These are phyloP conservation scores for Nephromyces sp. DNA, from an alignment of 169 alveolate species.

Conservation along the genomic window DNA sequence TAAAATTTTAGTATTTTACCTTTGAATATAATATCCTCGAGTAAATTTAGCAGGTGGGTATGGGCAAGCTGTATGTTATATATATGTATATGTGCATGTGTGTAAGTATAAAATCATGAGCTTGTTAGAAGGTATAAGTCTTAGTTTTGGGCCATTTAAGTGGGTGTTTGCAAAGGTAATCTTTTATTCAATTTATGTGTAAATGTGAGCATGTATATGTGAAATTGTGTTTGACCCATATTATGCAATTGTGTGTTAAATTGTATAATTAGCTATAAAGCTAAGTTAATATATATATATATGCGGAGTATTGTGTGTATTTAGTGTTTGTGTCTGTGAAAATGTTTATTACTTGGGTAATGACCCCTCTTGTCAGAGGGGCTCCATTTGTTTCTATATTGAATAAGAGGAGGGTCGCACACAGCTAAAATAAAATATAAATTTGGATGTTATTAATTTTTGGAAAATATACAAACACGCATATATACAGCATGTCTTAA, in stretches of 20 bases:
- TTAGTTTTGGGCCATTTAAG: too few relatives aligned
- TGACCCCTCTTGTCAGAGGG: constrained; percentile 70
- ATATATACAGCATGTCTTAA: neutral
- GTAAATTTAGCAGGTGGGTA: too few relatives aligned
- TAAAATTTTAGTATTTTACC: too few relatives aligned
- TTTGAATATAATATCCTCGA: too few relatives aligned
- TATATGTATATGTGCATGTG: too few relatives aligned
- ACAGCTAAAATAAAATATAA: constrained; percentile 34
- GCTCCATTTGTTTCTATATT: constrained; percentile 71
- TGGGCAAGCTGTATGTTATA: too few relatives aligned
- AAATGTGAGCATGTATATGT: too few relatives aligned
- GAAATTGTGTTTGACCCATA: too few relatives aligned
- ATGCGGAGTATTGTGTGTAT: neutral
- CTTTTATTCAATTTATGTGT: too few relatives aligned
- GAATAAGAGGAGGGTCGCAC: constrained; percentile 68
- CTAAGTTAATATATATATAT: neutral
- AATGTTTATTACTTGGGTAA: constrained; percentile 39
- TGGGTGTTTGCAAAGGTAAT: too few relatives aligned
- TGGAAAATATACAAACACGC: neutral
- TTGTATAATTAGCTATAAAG: neutral
- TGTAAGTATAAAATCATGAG: too few relatives aligned
- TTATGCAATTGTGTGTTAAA: neutral
- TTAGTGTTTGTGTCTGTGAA: neutral
- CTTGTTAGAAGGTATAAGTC: too few relatives aligned
- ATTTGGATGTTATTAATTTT: neutral